Base-by-base conservation (phyloP, 208 protist genomes). In the Herpetomonas muscarum region DNA sequence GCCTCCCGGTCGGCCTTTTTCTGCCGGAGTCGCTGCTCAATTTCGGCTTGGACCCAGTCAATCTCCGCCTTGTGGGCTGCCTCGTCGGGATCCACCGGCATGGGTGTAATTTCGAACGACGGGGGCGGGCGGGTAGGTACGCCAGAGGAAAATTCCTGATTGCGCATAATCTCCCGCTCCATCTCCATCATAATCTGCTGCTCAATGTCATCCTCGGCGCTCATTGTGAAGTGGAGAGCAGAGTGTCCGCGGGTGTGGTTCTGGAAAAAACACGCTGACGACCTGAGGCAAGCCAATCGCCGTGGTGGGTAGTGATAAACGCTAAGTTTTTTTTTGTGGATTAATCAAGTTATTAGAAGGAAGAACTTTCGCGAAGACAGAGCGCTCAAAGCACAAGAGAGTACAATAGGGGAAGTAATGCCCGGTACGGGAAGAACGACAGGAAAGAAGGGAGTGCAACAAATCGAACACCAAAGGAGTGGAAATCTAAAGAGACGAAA, bases 131-230 rank as follows among this genome's bases (percentile, higher is more conserved):
- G 49, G 15, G 56, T 70, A 63, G 2, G 34, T 37, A 12, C 68
- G 29, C 25, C 34, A 37, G 29, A 56, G 58, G 1, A 21, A 21
- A 61, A 50, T 13, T 17, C 17, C 1, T 70, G 39, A 26, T 67
- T 64, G 6, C 69, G 72, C 36, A 78, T 50, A 21, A 93, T 75
- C 51, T 88, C 76, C 44, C 56, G 61, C 60, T 92, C 81, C 85
- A 92, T 90, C 62, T 92, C 81, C 69, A 85, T 70, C 76, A 87
- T 77, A 22, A 93, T 76, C 31, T 84, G 72, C 12, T 71, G 69
- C 61, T 89, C 74, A 61, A 90, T 87, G 32, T 88, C 81, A 45
- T 86, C 65, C 25, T 57, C 61, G 15, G 61, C 44, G 32, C 64
- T 72, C 74, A 88, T 84, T n/a, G 26, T 45, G 32, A 28, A 21